These are phyloP conservation scores for Chrysosporium queenslandicum DNA, from an alignment of 2,329 filamentous ascomycete genomes.

Conservation along the genomic window DNA sequence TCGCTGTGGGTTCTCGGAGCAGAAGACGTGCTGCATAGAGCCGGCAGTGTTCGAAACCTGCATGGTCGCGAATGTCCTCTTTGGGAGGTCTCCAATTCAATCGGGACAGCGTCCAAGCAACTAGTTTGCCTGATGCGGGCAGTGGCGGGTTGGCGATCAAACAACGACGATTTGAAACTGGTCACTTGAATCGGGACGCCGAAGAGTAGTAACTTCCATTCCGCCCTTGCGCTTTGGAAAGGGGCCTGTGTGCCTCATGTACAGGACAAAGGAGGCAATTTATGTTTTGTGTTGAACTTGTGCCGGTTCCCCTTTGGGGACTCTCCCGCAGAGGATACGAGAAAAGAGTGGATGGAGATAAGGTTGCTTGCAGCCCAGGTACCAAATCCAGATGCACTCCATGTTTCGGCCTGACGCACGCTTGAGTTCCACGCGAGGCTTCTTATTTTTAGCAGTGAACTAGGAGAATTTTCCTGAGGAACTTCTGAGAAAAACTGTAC, in stretches of 20 bases:
- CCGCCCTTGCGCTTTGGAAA: neutral
- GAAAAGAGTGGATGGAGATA: neutral
- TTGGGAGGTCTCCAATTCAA: neutral
- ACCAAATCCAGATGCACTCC: conserved; percentile 6
- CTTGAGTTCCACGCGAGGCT: conserved; percentile 10
- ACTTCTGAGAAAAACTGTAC: neutral
- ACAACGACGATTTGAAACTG: conserved; percentile 10
- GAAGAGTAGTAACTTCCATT: neutral
- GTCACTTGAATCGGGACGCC: neutral
- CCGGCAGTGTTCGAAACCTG: neutral
- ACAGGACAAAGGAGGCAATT: conserved; percentile 10
- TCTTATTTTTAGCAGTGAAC: conserved; percentile 10
- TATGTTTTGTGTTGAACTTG: conserved; percentile 7
- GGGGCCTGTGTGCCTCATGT: neutral
- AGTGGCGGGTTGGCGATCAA: conserved; percentile 2
- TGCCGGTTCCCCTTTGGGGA: conserved; percentile 1
- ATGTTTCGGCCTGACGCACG: conserved; percentile 13
- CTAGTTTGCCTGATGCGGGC: neutral
- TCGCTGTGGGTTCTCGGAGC: neutral
- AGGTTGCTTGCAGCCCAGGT: conserved; percentile 4
- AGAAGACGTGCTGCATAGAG: neutral
- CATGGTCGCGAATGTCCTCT: neutral
- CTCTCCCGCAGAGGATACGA: neutral
- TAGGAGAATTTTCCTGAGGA: conserved; percentile 6
- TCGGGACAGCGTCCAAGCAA: too few relatives aligned